Percentiles rank a stretch among this genome's conserved stretches.
Evolutionary conservation across 2,329 filamentous ascomycete genomes (phyloP).

Genomic region (Fusarium devonianum): DNA sequence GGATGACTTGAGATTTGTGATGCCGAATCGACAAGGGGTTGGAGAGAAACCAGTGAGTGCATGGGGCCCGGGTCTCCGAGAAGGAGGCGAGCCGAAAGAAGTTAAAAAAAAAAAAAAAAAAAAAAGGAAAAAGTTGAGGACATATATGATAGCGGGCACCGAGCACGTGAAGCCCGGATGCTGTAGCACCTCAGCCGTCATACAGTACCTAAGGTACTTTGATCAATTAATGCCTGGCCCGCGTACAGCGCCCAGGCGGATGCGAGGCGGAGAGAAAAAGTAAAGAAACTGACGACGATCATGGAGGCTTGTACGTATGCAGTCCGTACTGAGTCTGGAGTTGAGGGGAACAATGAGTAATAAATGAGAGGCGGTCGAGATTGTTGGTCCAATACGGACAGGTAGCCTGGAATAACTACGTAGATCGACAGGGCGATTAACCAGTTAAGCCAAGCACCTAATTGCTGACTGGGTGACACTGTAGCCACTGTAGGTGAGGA

Average conservation of each 20-base stretch:
- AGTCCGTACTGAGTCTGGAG: too few relatives aligned
- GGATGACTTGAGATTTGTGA: neutral
- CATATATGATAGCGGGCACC: too few relatives aligned
- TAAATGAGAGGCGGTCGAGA: too few relatives aligned
- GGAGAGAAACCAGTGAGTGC: neutral
- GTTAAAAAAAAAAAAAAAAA: neutral
- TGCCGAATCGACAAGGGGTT: constrained; percentile 2
- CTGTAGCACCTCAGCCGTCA: neutral
- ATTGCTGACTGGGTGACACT: too few relatives aligned
- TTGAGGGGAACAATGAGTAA: too few relatives aligned
- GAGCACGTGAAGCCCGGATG: neutral
- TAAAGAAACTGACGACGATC: constrained; percentile 1
- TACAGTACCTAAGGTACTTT: too few relatives aligned
- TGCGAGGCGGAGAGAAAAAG: constrained; percentile 9
- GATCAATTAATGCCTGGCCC: too few relatives aligned
- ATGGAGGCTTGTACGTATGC: too few relatives aligned
- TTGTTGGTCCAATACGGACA: too few relatives aligned
- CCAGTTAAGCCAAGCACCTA: neutral
- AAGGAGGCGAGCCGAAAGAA: neutral
- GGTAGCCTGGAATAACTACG: neutral
- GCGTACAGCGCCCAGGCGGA: neutral
- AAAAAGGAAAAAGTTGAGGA: too few relatives aligned
- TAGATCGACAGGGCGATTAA: constrained; percentile 2
- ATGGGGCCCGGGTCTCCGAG: too few relatives aligned
- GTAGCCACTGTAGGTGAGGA: too few relatives aligned